Evolutionary conservation across 177 flowering plant genomes (phyloP).

Genomic region (Vitis hybrid): DNA sequence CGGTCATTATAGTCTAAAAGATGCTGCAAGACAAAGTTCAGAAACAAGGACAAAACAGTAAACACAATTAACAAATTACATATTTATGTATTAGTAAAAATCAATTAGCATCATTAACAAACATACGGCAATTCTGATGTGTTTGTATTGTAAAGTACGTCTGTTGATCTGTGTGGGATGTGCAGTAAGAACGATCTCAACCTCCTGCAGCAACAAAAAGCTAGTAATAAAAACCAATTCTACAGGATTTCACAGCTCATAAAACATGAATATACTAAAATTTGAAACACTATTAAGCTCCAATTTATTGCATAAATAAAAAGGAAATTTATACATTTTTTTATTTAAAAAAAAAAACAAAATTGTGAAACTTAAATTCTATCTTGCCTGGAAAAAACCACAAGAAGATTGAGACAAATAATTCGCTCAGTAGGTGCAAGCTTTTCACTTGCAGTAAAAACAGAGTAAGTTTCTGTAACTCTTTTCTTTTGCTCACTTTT

Average conservation of each 20-base stretch:
- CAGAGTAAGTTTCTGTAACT: not conserved
- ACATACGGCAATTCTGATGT: conserved; percentile 78
- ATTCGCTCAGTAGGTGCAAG: no score
- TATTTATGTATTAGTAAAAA: not conserved
- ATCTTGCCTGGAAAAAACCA: no score
- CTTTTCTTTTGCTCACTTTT: not conserved
- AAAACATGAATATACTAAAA: no score
- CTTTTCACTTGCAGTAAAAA: no score
- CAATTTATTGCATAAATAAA: no score
- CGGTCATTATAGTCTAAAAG: conserved; percentile 80
- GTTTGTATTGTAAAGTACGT: conserved; percentile 89
- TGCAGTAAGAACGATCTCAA: conserved; percentile 95
- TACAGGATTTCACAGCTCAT: not conserved
- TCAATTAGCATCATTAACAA: not conserved
- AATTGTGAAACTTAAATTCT: no score
- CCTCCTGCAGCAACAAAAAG: conserved; percentile 54
- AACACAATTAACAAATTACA: not conserved
- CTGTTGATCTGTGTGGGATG: conserved; percentile 95
- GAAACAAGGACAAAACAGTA: not conserved
- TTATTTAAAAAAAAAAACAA: no score
- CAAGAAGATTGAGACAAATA: no score
- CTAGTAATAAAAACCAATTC: not conserved
- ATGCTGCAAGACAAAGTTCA: conserved; percentile 51
- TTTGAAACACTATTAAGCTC: no score
- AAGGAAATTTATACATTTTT: no score